Conservation (phyloP, 495 filamentous ascomycete species). For the Saxophila tyrrhenica region DNA sequence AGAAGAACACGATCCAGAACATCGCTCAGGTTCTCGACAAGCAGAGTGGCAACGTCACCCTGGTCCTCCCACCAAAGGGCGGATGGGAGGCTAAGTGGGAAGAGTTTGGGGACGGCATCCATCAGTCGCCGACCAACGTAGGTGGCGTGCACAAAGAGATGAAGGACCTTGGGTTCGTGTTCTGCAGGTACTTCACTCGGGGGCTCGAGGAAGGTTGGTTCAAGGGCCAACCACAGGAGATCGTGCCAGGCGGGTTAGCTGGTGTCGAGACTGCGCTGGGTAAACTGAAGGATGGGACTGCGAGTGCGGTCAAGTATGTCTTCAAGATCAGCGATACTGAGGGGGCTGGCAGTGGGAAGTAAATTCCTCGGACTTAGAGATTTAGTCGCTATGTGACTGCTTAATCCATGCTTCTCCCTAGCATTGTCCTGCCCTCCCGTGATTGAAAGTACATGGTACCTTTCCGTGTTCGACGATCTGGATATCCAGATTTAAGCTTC, state of each 20-base stretch:
- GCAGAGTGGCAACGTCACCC: slow-evolving; percentile 39
- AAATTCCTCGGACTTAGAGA: too few relatives aligned
- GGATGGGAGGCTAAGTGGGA: slow-evolving; percentile 16
- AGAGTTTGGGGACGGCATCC: slow-evolving; percentile 20
- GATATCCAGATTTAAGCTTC: too few relatives aligned
- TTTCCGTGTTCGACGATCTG: too few relatives aligned
- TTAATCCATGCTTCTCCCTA: too few relatives aligned
- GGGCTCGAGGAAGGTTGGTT: slow-evolving; percentile 51
- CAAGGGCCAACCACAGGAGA: slow-evolving; percentile 46
- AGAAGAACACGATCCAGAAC: slow-evolving; percentile 41
- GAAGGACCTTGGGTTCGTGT: slow-evolving; percentile 44
- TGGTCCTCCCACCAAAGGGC: slow-evolving; percentile 37
- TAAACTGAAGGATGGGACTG: slow-evolving; percentile 28
- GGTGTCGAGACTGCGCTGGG: slow-evolving; percentile 46
- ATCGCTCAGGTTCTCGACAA: slow-evolving; percentile 36
- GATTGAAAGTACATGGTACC: too few relatives aligned
- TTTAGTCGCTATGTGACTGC: too few relatives aligned
- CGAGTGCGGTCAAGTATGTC: slow-evolving; percentile 24
- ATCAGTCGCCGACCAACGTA: slow-evolving; percentile 31
- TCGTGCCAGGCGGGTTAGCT: slow-evolving; percentile 46
- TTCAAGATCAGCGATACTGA: slow-evolving; percentile 15
- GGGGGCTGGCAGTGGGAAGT: background rate
- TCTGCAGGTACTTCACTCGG: slow-evolving; percentile 14
- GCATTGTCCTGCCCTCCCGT: too few relatives aligned
- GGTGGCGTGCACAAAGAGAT: slow-evolving; percentile 38